Evolutionary conservation across 306 rosid genomes (phyloP).

Genomic region (Prunus campanulata): DNA sequence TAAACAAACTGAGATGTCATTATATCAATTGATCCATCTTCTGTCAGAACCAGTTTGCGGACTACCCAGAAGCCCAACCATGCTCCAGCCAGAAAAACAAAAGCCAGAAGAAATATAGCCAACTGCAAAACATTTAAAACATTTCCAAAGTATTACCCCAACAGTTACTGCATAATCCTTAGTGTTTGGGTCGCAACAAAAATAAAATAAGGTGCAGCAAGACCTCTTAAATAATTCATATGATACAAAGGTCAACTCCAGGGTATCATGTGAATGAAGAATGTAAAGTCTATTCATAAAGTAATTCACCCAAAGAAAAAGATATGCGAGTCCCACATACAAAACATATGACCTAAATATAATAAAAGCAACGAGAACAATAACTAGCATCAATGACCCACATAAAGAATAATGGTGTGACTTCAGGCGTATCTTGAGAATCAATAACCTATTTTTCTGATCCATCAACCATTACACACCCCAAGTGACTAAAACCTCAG

Average conservation of each 20-base stretch:
- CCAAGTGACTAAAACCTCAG: neutral
- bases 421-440: neutral
- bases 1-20: constrained; percentile 74
- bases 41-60: constrained; percentile 68
- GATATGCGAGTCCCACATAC: neutral
- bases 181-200: constrained; percentile 12
- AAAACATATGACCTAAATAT: neutral
- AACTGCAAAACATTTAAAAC: constrained; percentile 47
- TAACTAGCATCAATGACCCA: neutral
- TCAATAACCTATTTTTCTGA: neutral
- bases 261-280: neutral
- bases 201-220: neutral
- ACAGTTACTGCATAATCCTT: constrained; percentile 16
- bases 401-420: neutral
- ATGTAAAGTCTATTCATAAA: neutral
- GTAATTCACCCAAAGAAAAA: neutral
- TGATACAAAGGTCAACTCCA: no score
- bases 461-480: neutral
- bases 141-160: constrained; percentile 22
- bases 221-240: no score
- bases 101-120: constrained; percentile 75
- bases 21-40: constrained; percentile 78
- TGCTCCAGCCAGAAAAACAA: constrained; percentile 75
- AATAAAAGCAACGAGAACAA: neutral
- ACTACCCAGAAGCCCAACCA: constrained; percentile 97